Conservation (phyloP, 2,329 filamentous ascomycete species). For the Ceratocystis colombiana region DNA sequence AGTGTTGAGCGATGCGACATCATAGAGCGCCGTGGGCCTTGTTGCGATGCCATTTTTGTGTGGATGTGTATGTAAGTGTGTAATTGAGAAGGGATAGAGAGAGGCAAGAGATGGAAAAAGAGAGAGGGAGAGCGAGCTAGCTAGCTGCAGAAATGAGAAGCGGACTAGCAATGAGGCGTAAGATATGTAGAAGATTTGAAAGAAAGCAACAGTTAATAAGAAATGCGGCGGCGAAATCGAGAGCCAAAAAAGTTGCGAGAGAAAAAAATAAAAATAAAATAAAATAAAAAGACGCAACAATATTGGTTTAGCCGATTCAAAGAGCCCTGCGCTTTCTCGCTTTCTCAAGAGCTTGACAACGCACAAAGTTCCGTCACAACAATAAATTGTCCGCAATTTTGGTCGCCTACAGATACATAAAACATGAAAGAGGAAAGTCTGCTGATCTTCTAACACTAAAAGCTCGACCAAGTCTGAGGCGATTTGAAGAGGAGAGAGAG, state of each 20-base stretch:
- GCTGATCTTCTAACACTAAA: neutral
- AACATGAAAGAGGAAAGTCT: neutral
- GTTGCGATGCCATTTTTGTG: conserved; percentile 35
- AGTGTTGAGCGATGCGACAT: conserved; percentile 53
- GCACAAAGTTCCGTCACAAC: neutral
- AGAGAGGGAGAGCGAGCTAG: neutral
- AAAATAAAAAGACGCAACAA: conserved; percentile 1
- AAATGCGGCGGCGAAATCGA: too few relatives aligned
- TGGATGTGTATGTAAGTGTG: neutral
- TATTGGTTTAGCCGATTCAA: too few relatives aligned
- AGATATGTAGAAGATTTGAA: too few relatives aligned
- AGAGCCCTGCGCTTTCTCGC: too few relatives aligned
- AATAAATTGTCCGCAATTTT: neutral
- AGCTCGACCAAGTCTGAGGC: too few relatives aligned
- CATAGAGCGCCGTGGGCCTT: conserved; percentile 36
- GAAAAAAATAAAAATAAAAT: neutral
- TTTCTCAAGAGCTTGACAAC: neutral
- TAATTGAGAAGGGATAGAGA: neutral
- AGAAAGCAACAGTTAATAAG: too few relatives aligned
- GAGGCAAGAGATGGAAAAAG: neutral
- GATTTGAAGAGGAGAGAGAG: too few relatives aligned
- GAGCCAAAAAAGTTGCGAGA: neutral
- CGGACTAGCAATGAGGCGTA: too few relatives aligned
- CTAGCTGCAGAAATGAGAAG: too few relatives aligned
- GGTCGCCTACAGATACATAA: neutral